These are phyloP conservation scores for Suillus subluteus DNA, from an alignment of 768 basidiomycete species.

Conservation along the genomic window DNA sequence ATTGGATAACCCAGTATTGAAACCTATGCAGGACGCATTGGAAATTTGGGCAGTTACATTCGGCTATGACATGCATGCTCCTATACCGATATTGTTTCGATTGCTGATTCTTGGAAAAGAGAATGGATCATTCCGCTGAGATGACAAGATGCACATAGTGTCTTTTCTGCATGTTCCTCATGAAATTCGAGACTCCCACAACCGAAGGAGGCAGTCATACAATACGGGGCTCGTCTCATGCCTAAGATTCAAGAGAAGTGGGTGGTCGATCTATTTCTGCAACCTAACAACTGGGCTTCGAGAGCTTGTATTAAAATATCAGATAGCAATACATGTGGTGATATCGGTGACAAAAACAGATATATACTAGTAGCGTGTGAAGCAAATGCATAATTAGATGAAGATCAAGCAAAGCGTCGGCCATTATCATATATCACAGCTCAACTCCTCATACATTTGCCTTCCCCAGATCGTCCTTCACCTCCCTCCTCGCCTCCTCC, in stretches of 20 bases:
- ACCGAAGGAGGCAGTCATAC: neutral
- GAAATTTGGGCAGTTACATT: neutral
- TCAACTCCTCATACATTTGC: neutral
- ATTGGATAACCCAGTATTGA: neutral
- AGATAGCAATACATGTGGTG: neutral
- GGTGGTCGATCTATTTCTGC: neutral
- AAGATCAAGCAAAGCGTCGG: neutral
- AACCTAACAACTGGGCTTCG: neutral
- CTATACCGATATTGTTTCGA: neutral
- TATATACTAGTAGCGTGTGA: neutral
- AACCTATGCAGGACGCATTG: neutral
- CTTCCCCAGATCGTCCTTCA: conserved; percentile 17
- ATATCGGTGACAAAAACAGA: neutral
- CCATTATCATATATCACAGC: neutral
- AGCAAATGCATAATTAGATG: neutral
- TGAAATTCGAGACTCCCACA: neutral
- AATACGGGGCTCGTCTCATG: too few relatives aligned
- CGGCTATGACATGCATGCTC: neutral
- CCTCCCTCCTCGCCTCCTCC: conserved; percentile 15
- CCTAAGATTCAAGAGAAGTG: too few relatives aligned
- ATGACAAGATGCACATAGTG: neutral
- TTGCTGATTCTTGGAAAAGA: neutral
- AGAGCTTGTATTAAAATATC: neutral
- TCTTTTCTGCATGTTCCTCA: neutral
- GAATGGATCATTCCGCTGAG: neutral